phyloP scores from a whole-genome alignment of 2,329 filamentous ascomycete species.

The Ascochyta rabiei region DNA sequence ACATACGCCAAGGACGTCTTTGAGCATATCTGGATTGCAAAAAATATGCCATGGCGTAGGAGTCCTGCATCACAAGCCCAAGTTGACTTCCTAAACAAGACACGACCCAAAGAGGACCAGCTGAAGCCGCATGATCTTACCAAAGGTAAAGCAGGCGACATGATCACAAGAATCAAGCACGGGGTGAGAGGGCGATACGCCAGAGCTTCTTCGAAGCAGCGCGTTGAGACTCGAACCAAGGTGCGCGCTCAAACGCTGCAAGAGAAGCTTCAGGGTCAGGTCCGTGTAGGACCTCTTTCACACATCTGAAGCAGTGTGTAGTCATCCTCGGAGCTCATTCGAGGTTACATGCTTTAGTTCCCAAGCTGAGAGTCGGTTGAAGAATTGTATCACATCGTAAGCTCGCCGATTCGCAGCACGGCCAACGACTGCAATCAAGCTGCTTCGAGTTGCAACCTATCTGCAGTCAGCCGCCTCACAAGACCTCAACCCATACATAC shows the following conservation, averaged over 20 bases:
- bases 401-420: neutral
- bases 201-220: slow-evolving; percentile 45
- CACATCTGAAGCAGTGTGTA: neutral
- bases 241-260: slow-evolving; percentile 58
- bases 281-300: slow-evolving; percentile 56
- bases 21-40: slow-evolving; percentile 69
- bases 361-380: no score
- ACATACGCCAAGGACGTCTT: slow-evolving; percentile 74
- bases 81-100: slow-evolving; percentile 72
- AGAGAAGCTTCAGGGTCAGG: slow-evolving; percentile 50
- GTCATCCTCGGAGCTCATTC: neutral
- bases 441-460: neutral
- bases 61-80: slow-evolving; percentile 66
- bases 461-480: neutral
- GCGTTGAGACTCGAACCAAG: slow-evolving; percentile 29
- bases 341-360: no score
- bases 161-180: slow-evolving; percentile 91
- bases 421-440: neutral
- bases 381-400: no score
- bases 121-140: slow-evolving; percentile 65
- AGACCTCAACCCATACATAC: neutral
- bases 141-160: slow-evolving; percentile 82
- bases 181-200: slow-evolving; percentile 69
- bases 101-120: slow-evolving; percentile 61
- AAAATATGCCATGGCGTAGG: slow-evolving; percentile 72